Conservation (phyloP, 2,329 filamentous ascomycete genomes). For the Gaeumannomyces tritici region DNA sequence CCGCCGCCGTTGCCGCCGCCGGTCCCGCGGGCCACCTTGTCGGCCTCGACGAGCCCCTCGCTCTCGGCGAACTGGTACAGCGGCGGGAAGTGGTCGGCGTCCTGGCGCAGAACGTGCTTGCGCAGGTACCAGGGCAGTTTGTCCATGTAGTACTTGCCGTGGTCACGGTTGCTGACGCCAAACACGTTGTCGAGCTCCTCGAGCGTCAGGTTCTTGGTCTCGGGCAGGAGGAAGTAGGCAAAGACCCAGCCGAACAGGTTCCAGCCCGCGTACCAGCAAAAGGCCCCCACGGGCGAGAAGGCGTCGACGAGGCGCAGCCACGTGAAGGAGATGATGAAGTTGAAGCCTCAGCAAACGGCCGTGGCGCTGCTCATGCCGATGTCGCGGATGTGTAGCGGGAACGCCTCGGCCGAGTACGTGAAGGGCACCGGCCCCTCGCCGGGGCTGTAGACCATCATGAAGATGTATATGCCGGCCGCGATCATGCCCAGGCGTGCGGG, state of each 20-base stretch:
- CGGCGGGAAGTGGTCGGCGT: not conserved
- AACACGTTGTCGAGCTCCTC: conserved; percentile 25
- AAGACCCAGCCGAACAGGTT: conserved; percentile 33
- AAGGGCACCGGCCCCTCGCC: conserved; percentile 55
- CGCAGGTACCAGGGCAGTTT: conserved; percentile 2
- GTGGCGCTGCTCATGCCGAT: conserved; percentile 50
- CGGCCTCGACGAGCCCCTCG: not conserved
- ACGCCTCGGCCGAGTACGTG: conserved; percentile 57
- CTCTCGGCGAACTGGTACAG: conserved; percentile 1
- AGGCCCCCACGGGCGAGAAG: conserved; percentile 33
- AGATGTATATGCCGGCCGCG: conserved; percentile 36
- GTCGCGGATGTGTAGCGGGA: conserved; percentile 51
- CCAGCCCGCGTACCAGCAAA: conserved; percentile 34
- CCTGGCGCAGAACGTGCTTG: conserved; percentile 2
- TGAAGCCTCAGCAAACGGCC: conserved; percentile 37
- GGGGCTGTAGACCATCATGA: conserved; percentile 39
- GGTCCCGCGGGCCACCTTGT: conserved; percentile 7
- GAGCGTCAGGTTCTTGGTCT: conserved; percentile 26
- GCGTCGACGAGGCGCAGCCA: conserved; percentile 31
- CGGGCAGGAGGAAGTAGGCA: conserved; percentile 23
- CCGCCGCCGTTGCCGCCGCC: no score
- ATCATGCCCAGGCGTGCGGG: conserved; percentile 32
- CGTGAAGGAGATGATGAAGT: conserved; percentile 27
- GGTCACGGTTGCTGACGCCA: conserved; percentile 9
- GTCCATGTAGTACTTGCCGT: conserved; percentile 2